Evolutionary conservation across 2,329 filamentous ascomycete species (phyloP).

Genomic region (Paradendryphiella salina): DNA sequence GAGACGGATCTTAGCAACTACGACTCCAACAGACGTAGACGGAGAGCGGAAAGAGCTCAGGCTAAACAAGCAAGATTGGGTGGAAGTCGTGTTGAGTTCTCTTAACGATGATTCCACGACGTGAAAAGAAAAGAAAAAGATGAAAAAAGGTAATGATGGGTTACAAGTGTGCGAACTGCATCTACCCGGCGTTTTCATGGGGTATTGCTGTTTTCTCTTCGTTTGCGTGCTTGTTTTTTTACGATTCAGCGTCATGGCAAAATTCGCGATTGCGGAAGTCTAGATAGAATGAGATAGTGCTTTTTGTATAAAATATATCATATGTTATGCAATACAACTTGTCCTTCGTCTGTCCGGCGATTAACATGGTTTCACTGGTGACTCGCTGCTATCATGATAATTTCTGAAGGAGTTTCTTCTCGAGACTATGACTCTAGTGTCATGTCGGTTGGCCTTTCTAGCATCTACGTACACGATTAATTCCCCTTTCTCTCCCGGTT

Average conservation of each 20-base stretch:
- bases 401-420: too few relatives aligned
- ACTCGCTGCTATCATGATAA: too few relatives aligned
- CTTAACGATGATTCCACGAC: constrained; percentile 27
- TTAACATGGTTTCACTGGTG: too few relatives aligned
- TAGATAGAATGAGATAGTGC: background rate
- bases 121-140: background rate
- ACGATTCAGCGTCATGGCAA: background rate
- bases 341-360: background rate
- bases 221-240: background rate
- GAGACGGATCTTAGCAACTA: constrained; percentile 47
- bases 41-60: constrained; percentile 47
- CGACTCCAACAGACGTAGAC: constrained; percentile 45
- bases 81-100: constrained; percentile 48
- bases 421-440: background rate
- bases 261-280: background rate
- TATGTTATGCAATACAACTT: background rate
- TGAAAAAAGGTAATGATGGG: background rate
- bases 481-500: too few relatives aligned
- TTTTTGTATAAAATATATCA: background rate
- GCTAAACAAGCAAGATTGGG: constrained; percentile 42
- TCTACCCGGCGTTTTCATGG: constrained; percentile 6
- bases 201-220: background rate
- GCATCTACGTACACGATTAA: too few relatives aligned
- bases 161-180: background rate
- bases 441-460: too few relatives aligned